phyloP scores from a whole-genome alignment of 2,329 filamentous ascomycete species.

The Akanthomyces uredinophilus region DNA sequence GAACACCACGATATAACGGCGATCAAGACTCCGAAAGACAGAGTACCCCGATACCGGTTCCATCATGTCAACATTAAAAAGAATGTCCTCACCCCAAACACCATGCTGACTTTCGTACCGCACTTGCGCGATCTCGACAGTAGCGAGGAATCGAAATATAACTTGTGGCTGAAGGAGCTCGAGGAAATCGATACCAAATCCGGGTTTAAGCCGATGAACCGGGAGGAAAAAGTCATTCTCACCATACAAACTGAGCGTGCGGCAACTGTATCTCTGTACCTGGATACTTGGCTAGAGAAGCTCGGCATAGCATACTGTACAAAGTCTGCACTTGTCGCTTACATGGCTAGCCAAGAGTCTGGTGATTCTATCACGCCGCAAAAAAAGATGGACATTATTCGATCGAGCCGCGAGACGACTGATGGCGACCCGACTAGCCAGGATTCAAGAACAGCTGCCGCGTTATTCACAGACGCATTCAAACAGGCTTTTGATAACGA shows the following conservation, averaged over 20 bases:
- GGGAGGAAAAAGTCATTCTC: conserved; percentile 45
- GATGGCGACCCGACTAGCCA: conserved; percentile 30
- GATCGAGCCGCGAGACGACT: conserved; percentile 41
- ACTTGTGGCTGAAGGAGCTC: conserved; percentile 52
- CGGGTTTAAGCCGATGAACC: conserved; percentile 50
- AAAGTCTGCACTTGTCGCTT: conserved; percentile 47
- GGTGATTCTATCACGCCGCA: conserved; percentile 47
- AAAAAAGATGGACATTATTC: conserved; percentile 48
- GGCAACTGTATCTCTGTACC: conserved; percentile 46
- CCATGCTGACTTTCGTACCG: conserved; percentile 55
- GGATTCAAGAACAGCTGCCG: conserved; percentile 37
- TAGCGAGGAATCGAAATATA: conserved; percentile 51
- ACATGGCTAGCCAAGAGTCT: conserved; percentile 46
- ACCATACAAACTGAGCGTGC: conserved; percentile 49
- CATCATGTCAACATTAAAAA: conserved; percentile 56
- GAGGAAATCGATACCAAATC: conserved; percentile 54
- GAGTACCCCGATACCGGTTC: conserved; percentile 54
- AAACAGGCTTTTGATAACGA: conserved; percentile 46
- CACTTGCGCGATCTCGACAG: conserved; percentile 53
- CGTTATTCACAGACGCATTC: conserved; percentile 53
- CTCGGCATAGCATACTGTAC: conserved; percentile 48
- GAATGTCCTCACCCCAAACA: conserved; percentile 56
- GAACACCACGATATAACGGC: conserved; percentile 37
- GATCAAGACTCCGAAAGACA: conserved; percentile 45
- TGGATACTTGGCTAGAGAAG: conserved; percentile 48